Evolutionary conservation across 352 stramenopile species (phyloP), one percentile per base, ranked within the genome.

Genomic region (Paralagenidium karlingii): DNA sequence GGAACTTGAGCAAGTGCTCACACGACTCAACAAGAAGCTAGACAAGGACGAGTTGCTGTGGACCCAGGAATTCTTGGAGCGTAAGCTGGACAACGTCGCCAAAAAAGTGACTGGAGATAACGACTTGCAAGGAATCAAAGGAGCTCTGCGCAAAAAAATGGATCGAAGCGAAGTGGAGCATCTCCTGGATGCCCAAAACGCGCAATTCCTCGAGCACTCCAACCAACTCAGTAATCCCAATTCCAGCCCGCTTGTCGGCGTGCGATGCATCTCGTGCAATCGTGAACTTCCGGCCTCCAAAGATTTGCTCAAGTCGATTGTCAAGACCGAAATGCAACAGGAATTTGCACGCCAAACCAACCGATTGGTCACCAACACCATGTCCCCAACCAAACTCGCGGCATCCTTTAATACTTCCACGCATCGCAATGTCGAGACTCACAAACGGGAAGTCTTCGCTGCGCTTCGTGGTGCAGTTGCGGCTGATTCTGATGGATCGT

Each of bases 21-120:
- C 55, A 7, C 68, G 68, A 6, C 63, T 86, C 22, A 75, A 66
- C 38, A 83, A 78, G 47, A 85, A 85, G 27, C 51, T 80, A 2
- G 71, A 86, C 47, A 82, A 83, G 46, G 68, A 82, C 40, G 66
- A 86, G 21, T 52, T 86, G 24, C 53, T 83, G 3, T 86, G 71
- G 71, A 86, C 71, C 0, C 68, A 81, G 33, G 67, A 81, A 28
- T 60, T 83, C 13, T 49, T 83, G 2, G 67, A 83, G 39, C 51
- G 67, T 10, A 59, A 82, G 47, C 55, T 82, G 8, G 60, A 82
- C 20, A 77, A 61, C 24, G 60, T 86, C 19, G 71, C 71, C 9
- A 86, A 82, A 40, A 47, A 52, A 3, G 76, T 67, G 1, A 49
- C 83, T 5, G 68, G 75, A 5, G 71, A 82, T 21, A 47, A 77